Base-by-base conservation (phyloP, 257 asterid genomes). In the Jacaranda copaia region DNA sequence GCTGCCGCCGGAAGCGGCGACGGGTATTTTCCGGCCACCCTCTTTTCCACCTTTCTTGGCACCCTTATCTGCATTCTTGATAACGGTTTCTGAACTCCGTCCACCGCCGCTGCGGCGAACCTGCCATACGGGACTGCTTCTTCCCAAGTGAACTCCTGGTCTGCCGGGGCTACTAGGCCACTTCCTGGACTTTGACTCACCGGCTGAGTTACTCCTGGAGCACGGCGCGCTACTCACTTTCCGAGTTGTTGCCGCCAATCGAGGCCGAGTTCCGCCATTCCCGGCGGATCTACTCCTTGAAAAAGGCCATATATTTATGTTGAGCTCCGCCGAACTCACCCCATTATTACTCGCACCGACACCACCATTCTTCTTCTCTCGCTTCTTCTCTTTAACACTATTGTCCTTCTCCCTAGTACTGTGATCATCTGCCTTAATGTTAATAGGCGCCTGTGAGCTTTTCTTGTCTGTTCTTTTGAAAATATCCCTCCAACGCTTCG, bases 171-270 rank as follows among this genome's bases (percentile, higher is more conserved):
- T 95, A 53, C 77, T 83, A 0, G 97, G 96, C 91, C 88, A 84
- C 68, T 91, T 95, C 73, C 91, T 83, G 12, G 96, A 88, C 81
- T 94, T 94, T 18, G 98, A 92, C 20, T 94, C 99, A 1, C 99
- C 98, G 0, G 87, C 82, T 0, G 98, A 95, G 90, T 95, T 95
- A n/a, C 99, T 93, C 83, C 99, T 62, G 12, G 98, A 93, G 79
- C 99, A 95, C 51, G 99, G 98, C 25, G 98, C 98, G 74, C 98
- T 93, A 64, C 98, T 93, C 77, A 87, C 97, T 76, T 91, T 95
- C 85, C 99, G 86, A 5, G 48, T 13, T 16, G 86, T 63, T 38
- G 85, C 80, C 80, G 88, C 70, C 60, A 90, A 56, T 19, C 96
- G 81, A 8, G 93, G 96, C 85, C 96, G 87, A 8, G 73, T 48